Evolutionary conservation across 2,329 filamentous ascomycete species (phyloP).

Genomic region (Zymoseptoria crescenta): DNA sequence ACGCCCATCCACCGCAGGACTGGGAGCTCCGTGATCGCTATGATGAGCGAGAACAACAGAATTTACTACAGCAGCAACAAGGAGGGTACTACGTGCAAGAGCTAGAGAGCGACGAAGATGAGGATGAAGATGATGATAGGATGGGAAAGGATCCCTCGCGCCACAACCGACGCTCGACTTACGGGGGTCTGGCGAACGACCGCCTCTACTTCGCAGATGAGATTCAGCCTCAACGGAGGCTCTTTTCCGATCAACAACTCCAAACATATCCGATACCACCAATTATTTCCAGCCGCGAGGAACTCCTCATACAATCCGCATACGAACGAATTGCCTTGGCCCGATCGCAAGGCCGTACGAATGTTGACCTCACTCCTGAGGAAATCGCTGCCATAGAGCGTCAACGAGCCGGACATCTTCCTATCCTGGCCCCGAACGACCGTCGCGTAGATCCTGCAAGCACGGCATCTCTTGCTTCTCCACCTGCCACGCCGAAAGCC

Average conservation of each 20-base stretch:
- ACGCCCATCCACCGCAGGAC: constrained; percentile 18
- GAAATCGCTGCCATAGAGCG: constrained; percentile 76
- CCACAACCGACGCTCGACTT: background rate
- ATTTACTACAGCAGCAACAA: background rate
- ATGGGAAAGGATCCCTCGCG: background rate
- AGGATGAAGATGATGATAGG: constrained; percentile 34
- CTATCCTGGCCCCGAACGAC: background rate
- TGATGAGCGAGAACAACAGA: constrained; percentile 23
- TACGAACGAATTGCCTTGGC: constrained; percentile 73
- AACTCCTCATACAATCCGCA: constrained; percentile 68
- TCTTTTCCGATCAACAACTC: background rate
- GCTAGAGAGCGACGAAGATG: constrained; percentile 50
- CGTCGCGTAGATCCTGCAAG: constrained; percentile 19
- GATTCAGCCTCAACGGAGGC: background rate
- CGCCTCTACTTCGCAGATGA: background rate
- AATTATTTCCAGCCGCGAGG: constrained; percentile 44
- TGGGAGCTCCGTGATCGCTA: constrained; percentile 39
- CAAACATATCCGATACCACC: background rate
- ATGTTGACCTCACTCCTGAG: constrained; percentile 70
- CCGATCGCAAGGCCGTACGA: constrained; percentile 64
- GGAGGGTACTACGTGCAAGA: constrained; percentile 51
- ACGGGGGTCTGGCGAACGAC: background rate
- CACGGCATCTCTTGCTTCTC: constrained; percentile 23
- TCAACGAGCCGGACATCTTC: constrained; percentile 24
- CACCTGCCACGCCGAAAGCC: constrained; percentile 22